Percentiles rank a stretch among this genome's conserved stretches.
These are phyloP conservation scores for Erythrophleum ivorense DNA, from an alignment of 331 rosid species.

Conservation along the genomic window DNA sequence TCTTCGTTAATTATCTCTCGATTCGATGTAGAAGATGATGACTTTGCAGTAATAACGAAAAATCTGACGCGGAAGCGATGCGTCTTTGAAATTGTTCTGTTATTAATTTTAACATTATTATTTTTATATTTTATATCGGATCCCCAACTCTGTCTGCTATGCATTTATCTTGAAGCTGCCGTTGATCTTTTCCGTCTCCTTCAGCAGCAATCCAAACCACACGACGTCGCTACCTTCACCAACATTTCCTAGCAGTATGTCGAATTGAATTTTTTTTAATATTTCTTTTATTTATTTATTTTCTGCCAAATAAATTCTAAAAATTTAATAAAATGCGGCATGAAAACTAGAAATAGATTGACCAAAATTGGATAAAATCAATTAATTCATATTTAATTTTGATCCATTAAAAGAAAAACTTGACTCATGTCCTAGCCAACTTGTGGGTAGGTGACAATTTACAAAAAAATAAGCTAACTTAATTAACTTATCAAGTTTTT, in stretches of 20 bases:
- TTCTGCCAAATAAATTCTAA: no score
- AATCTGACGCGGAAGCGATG: background rate
- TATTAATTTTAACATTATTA: background rate
- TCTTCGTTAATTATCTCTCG: conserved; percentile 32
- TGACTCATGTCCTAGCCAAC: background rate
- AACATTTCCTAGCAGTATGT: background rate
- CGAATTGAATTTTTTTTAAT: no score
- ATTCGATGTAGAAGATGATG: conserved; percentile 39
- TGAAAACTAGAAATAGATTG: no score
- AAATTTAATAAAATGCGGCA: no score
- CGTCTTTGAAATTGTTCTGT: background rate
- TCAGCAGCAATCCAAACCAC: background rate
- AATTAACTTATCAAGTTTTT: no score
- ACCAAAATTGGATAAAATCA: no score
- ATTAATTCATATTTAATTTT: no score
- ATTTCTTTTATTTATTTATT: no score
- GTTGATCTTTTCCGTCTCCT: background rate
- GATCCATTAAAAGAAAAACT: background rate
- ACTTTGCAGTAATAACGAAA: conserved; percentile 19
- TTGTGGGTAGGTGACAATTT: background rate
- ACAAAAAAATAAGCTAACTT: no score
- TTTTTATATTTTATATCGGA: no score
- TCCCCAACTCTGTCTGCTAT: no score
- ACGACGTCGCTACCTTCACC: background rate
- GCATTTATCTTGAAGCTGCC: background rate